Base-by-base conservation (phyloP, 352 stramenopile species). In the Phytophthora citricola region DNA sequence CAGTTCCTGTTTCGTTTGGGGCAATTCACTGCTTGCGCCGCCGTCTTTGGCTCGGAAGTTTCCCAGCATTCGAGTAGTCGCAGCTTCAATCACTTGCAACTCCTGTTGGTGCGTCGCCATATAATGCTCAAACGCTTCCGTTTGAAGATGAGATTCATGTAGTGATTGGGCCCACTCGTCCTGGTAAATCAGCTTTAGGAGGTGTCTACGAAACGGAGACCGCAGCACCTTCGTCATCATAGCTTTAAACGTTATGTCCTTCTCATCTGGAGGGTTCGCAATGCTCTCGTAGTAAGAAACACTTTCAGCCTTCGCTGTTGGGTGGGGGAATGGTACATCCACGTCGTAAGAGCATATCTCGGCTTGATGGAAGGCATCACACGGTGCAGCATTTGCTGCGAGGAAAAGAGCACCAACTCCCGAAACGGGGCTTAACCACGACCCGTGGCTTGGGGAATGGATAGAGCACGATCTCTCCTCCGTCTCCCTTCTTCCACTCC, bases 401-500 rank as follows among this genome's bases (percentile, higher is more conserved):
- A 92, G 2, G 77, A 90, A 63, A 94, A 94, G 26, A 94, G 69
- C 63, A 95, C 85, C 58, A 96, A 66, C 36, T 86, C 58, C 86
- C 85, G 38, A 90, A 83, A 5, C 75, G 66, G 12, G 88, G 85
- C 46, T 76, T 61, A 4, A 96, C 59, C 6, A 79, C 54, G 5
- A 90, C 61, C 2, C 70, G 76, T 27, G 62, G 29, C n/a, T 76
- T 69, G 4, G 89, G 87, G 48, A 96, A 97, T 3, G 89, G 88
- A 31, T 90, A 93, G 36, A 97, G 69, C 48, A 90, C 79, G 41
- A 97, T 76, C 56, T 96, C 90, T 8, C 88, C 90, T 34, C 87
- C 86, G 54, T 97, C 76, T 31, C 75, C 84, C 20, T 75, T 38
- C 11, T 65, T n/a, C 90, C 90, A 97, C 8, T 77, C 17, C 2